phyloP scores from a whole-genome alignment of 202 grass and related monocot genomes.

The Eragrostis tef region DNA sequence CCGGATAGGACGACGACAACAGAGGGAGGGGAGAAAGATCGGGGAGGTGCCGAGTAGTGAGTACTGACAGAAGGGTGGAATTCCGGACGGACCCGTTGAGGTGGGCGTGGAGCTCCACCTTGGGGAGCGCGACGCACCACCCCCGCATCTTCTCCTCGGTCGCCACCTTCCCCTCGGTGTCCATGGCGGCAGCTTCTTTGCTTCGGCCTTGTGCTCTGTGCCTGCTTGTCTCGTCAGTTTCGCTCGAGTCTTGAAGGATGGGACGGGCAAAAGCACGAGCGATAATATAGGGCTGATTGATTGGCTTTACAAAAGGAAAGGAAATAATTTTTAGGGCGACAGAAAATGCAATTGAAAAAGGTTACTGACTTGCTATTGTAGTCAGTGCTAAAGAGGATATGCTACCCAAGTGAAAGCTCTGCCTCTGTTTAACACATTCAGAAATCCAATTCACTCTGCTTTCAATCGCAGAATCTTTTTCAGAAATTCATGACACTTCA shows the following conservation, averaged over 20 bases:
- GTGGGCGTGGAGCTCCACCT: slow-evolving; percentile 97
- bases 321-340: background rate
- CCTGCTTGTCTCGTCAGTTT: background rate
- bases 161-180: slow-evolving; percentile 19
- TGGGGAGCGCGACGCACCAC: slow-evolving; percentile 85
- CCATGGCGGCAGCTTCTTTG: slow-evolving; percentile 48
- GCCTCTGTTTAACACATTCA: too few species aligned
- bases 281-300: background rate
- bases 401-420: too few species aligned
- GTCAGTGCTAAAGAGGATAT: background rate
- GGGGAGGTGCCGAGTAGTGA: slow-evolving; percentile 5
- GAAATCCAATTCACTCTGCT: too few species aligned
- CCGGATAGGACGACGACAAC: background rate
- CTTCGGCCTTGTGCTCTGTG: background rate
- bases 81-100: slow-evolving; percentile 95
- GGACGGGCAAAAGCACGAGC: background rate
- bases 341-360: background rate
- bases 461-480: too few species aligned
- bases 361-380: background rate
- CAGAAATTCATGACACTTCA: too few species aligned
- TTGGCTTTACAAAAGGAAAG: background rate
- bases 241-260: background rate
- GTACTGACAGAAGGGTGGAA: slow-evolving; percentile 82
- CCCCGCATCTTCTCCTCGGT: slow-evolving; percentile 56
- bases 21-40: slow-evolving; percentile 8